These are phyloP conservation scores for Goffeauzyma gilvescens DNA, from an alignment of 768 basidiomycete genomes.

Conservation along the genomic window DNA sequence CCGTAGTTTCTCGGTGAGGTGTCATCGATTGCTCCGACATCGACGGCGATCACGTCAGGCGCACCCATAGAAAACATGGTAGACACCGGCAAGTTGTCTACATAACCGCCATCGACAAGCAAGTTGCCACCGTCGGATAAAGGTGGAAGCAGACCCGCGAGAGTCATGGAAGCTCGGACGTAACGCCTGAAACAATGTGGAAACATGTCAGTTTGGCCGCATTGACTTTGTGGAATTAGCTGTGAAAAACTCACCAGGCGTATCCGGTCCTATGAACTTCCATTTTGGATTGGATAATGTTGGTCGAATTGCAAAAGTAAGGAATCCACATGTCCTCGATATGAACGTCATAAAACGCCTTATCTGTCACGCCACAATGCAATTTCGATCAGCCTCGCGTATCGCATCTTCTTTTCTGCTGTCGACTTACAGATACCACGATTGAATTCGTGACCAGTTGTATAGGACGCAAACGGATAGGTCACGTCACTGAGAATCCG, in stretches of 20 bases:
- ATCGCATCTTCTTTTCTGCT: not conserved
- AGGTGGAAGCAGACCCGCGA: slow-evolving; percentile 85
- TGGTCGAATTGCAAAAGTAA: slow-evolving; percentile 93
- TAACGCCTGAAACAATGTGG: too few species aligned
- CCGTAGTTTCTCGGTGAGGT: slow-evolving; percentile 88
- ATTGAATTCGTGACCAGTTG: slow-evolving; percentile 42
- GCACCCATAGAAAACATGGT: slow-evolving; percentile 86
- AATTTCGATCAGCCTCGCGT: too few species aligned
- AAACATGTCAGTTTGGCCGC: slow-evolving; percentile 1
- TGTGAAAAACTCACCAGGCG: slow-evolving; percentile 76
- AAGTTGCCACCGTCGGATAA: slow-evolving; percentile 74
- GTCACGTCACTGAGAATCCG: slow-evolving; percentile 83
- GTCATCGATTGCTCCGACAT: slow-evolving; percentile 87
- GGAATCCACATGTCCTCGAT: slow-evolving; percentile 88
- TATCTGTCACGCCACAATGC: slow-evolving; percentile 20
- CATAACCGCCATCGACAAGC: slow-evolving; percentile 34
- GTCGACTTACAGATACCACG: slow-evolving; percentile 72
- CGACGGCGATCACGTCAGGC: slow-evolving; percentile 71
- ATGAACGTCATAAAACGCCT: slow-evolving; percentile 83
- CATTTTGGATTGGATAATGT: slow-evolving; percentile 88
- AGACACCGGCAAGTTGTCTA: slow-evolving; percentile 44
- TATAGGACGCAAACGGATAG: slow-evolving; percentile 80
- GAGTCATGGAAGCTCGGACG: slow-evolving; percentile 84
- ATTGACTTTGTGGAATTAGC: not conserved
- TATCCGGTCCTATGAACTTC: slow-evolving; percentile 97